Percentiles rank a stretch among this genome's conserved stretches.
These are phyloP conservation scores for Diaporthe citrichinensis DNA, from an alignment of 2,329 filamentous ascomycete species.

Conservation along the genomic window DNA sequence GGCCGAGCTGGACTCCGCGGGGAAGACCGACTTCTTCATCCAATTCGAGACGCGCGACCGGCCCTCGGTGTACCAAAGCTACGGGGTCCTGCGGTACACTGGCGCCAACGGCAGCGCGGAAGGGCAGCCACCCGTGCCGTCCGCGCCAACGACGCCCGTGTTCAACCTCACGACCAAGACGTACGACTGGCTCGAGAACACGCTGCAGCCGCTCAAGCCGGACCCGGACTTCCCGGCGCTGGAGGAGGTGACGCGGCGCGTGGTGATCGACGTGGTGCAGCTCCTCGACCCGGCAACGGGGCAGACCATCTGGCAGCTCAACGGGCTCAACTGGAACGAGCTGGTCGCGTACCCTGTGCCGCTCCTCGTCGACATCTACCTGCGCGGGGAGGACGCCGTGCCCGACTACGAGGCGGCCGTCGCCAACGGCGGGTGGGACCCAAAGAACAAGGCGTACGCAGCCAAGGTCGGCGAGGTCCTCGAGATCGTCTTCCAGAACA, in stretches of 20 bases:
- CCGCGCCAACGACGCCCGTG: conserved; percentile 49
- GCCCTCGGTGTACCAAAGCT: conserved; percentile 59
- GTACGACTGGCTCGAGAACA: conserved; percentile 61
- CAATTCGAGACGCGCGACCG: conserved; percentile 64
- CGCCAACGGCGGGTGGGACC: conserved; percentile 67
- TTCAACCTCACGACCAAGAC: conserved; percentile 53
- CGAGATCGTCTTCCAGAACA: conserved; percentile 59
- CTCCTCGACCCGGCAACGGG: conserved; percentile 51
- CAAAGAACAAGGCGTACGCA: conserved; percentile 63
- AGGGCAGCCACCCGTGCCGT: conserved; percentile 33
- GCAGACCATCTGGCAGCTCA: conserved; percentile 56
- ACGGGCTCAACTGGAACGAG: conserved; percentile 62
- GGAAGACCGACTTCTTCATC: conserved; percentile 57
- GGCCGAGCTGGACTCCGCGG: conserved; percentile 56
- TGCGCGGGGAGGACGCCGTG: conserved; percentile 58
- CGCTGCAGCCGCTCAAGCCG: conserved; percentile 55
- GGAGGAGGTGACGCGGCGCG: conserved; percentile 63
- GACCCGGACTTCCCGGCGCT: conserved; percentile 54
- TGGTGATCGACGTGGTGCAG: conserved; percentile 62
- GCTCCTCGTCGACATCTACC: conserved; percentile 67
- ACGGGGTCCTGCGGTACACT: conserved; percentile 63
- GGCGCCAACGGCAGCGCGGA: conserved; percentile 41
- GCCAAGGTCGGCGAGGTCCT: conserved; percentile 69
- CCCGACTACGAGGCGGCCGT: conserved; percentile 67
- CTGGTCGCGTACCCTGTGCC: conserved; percentile 50